These are phyloP conservation scores for Incumbomyces lentus DNA, from an alignment of 2,329 filamentous ascomycete species.

Conservation along the genomic window DNA sequence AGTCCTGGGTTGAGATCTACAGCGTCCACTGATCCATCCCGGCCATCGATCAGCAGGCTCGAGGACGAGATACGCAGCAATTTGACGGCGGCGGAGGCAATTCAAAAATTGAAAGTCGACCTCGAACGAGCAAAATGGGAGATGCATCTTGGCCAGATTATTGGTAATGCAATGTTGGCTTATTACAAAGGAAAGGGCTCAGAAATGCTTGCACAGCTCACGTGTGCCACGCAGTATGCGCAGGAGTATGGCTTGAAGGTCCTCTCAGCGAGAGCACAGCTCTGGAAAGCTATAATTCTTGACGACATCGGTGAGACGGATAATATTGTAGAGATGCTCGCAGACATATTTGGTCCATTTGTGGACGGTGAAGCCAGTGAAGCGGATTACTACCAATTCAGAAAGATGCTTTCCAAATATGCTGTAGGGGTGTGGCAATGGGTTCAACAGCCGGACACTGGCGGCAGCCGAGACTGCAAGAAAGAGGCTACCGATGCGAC, in stretches of 20 bases:
- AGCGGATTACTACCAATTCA: constrained; percentile 2
- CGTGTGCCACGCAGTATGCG: background rate
- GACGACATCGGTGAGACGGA: background rate
- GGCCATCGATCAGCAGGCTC: background rate
- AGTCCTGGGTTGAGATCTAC: too few relatives aligned
- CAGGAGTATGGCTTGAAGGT: background rate
- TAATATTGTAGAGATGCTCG: constrained; percentile 1
- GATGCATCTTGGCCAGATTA: too few relatives aligned
- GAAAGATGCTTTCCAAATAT: background rate
- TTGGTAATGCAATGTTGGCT: background rate
- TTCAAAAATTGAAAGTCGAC: too few relatives aligned
- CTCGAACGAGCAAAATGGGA: too few relatives aligned
- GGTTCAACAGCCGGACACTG: too few relatives aligned
- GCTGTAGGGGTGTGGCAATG: background rate
- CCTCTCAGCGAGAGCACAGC: background rate
- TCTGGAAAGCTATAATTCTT: constrained; percentile 5
- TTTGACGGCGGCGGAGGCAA: too few relatives aligned
- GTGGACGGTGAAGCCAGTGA: background rate
- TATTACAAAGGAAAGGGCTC: background rate
- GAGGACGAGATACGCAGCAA: background rate
- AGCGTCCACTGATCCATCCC: too few relatives aligned
- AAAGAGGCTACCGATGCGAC: background rate
- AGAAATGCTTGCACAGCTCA: background rate
- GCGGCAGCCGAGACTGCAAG: too few relatives aligned
- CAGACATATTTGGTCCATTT: background rate